phyloP scores from a whole-genome alignment of 441 rosid genomes.

The Iberis amara region DNA sequence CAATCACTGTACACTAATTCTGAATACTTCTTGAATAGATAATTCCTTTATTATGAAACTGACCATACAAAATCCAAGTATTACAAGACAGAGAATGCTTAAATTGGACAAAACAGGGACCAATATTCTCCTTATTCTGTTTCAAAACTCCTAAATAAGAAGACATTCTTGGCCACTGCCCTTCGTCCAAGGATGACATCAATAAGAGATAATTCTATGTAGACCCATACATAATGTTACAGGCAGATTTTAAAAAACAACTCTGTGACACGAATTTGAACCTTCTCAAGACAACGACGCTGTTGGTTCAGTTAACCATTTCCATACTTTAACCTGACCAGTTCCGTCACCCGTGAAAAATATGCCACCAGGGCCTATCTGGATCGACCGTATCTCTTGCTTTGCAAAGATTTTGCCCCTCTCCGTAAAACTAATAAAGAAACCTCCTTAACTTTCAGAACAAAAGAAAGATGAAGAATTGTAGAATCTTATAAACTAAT shows the following conservation, averaged over 20 bases:
- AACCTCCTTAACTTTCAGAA: constrained; percentile 14
- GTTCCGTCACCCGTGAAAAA: constrained; percentile 94
- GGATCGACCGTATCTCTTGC: constrained; percentile 75
- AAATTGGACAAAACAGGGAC: constrained; percentile 19
- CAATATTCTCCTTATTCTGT: constrained; percentile 18
- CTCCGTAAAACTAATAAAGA: constrained; percentile 59
- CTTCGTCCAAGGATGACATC: no score
- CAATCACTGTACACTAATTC: constrained; percentile 1
- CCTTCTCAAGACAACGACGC: constrained; percentile 25
- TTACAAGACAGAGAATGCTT: constrained; percentile 21
- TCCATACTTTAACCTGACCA: constrained; percentile 93
- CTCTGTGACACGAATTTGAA: not conserved
- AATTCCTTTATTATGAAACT: constrained; percentile 17
- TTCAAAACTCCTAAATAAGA: constrained; percentile 19
- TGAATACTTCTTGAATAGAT: constrained; percentile 11
- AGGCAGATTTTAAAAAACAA: constrained; percentile 20
- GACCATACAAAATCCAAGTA: constrained; percentile 20
- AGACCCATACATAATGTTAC: constrained; percentile 21
- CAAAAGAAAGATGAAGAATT: not conserved
- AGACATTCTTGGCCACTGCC: constrained; percentile 6
- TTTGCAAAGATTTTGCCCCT: constrained; percentile 85
- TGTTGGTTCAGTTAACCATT: constrained; percentile 49
- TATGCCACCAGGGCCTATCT: constrained; percentile 72
- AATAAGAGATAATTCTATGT: no score
- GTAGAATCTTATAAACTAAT: not conserved